A percentile compares a stretch with the other conserved stretches of the same genome.
Evolutionary conservation across 202 grass and related monocot species (phyloP).

Genomic region (Zoysia matrella): DNA sequence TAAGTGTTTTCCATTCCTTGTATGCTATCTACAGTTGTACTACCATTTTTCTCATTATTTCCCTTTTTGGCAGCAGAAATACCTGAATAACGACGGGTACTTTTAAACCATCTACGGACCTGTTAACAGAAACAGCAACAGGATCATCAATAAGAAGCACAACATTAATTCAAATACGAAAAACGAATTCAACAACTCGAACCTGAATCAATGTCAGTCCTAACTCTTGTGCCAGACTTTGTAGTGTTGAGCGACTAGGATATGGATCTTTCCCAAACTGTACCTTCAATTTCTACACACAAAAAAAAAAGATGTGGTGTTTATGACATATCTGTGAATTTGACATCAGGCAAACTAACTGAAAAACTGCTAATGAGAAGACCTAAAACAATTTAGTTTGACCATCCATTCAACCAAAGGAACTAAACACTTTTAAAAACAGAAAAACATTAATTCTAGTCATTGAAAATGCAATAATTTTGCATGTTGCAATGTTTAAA

Average conservation of each 20-base stretch:
- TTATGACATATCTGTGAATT: background rate
- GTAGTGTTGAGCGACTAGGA: conserved; percentile 69
- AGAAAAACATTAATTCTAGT: too few species aligned
- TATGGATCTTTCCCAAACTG: conserved; percentile 78
- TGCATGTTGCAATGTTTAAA: background rate
- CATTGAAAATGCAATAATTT: too few species aligned
- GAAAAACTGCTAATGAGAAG: background rate
- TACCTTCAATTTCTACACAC: conserved; percentile 66
- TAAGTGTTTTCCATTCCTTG: conserved; percentile 24
- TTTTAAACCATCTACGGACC: conserved; percentile 86
- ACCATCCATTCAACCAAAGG: background rate
- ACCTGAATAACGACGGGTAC: conserved; percentile 60
- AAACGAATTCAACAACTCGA: background rate
- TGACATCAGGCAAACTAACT: background rate
- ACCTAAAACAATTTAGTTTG: background rate
- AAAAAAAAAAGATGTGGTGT: conserved; percentile 24
- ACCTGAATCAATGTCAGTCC: conserved; percentile 78
- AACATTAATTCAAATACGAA: conserved; percentile 18
- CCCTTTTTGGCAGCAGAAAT: conserved; percentile 48
- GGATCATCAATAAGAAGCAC: conserved; percentile 13
- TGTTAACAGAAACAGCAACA: conserved; percentile 50
- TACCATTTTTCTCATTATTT: conserved; percentile 48
- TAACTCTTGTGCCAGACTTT: conserved; percentile 75
- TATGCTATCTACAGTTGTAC: conserved; percentile 4
- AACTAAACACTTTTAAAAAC: background rate